Evolutionary conservation across 164 flowering plant species (phyloP).

Genomic region (Malania oleifera): DNA sequence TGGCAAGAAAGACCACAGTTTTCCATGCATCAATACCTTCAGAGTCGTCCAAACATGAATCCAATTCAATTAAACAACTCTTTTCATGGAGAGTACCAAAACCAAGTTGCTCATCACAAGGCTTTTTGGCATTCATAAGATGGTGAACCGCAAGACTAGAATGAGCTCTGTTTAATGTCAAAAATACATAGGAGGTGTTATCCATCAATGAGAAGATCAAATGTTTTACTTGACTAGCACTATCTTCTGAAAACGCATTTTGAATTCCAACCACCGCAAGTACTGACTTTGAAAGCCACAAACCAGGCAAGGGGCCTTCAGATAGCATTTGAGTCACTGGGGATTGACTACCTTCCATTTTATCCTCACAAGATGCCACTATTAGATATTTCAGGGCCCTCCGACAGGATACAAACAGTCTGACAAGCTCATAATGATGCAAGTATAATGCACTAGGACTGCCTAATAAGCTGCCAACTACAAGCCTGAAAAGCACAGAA

Average conservation of each 20-base stretch:
- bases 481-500: constrained; percentile 45
- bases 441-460: constrained; percentile 13
- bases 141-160: constrained; percentile 22
- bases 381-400: constrained; percentile 53
- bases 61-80: constrained; percentile 15
- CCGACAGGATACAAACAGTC: constrained; percentile 63
- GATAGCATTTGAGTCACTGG: constrained; percentile 21
- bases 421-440: constrained; percentile 31
- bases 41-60: constrained; percentile 18
- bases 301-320: constrained; percentile 29
- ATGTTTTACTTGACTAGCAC: constrained; percentile 23
- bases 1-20: constrained; percentile 29
- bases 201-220: constrained; percentile 60
- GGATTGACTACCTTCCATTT: constrained; percentile 26
- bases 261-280: constrained; percentile 33
- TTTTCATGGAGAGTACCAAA: constrained; percentile 10
- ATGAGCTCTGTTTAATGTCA: constrained; percentile 41
- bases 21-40: constrained; percentile 31
- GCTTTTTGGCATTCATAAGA: constrained; percentile 7
- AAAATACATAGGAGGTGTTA: constrained; percentile 58
- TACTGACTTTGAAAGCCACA: constrained; percentile 71
- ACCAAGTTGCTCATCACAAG: constrained; percentile 13
- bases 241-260: constrained; percentile 27
- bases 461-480: constrained; percentile 38
- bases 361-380: constrained; percentile 40